These are phyloP conservation scores for Brassica balearica DNA, from an alignment of 441 rosid genomes.

Conservation along the genomic window DNA sequence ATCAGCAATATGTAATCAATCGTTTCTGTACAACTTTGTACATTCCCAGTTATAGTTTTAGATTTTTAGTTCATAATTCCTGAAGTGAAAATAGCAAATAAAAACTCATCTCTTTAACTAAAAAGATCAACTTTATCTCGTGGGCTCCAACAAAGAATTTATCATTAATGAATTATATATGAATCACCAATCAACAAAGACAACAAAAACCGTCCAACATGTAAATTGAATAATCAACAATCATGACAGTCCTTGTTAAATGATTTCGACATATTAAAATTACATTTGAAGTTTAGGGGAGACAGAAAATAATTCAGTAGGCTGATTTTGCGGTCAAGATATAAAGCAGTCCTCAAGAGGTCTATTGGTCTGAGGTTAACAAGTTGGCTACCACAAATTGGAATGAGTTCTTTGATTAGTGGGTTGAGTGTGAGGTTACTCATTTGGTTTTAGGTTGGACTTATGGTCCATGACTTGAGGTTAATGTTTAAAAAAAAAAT, in stretches of 20 bases:
- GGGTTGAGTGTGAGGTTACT: neutral
- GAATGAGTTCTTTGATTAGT: neutral
- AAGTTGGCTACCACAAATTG: neutral
- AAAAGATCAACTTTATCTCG: conserved; percentile 23
- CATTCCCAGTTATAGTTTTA: neutral
- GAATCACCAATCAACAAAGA: conserved; percentile 22
- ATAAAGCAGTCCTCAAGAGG: conserved; percentile 12
- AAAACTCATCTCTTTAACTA: neutral
- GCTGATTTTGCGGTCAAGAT: conserved; percentile 41
- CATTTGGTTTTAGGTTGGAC: neutral
- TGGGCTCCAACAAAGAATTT: conserved; percentile 33
- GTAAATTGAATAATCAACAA: conserved; percentile 25
- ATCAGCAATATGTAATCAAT: neutral
- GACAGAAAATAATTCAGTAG: conserved; percentile 15
- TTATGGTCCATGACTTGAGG: neutral
- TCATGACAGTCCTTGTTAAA: conserved; percentile 39
- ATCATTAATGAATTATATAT: conserved; percentile 38
- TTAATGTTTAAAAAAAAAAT: neutral
- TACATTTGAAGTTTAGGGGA: neutral
- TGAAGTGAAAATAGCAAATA: neutral
- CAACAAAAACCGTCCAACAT: conserved; percentile 34
- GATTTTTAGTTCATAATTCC: neutral
- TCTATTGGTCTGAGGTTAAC: neutral
- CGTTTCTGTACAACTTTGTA: neutral
- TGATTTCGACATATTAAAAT: conserved; percentile 28